Conservation (phyloP, 2,329 filamentous ascomycete species). For the Ascomycota sp. region DNA sequence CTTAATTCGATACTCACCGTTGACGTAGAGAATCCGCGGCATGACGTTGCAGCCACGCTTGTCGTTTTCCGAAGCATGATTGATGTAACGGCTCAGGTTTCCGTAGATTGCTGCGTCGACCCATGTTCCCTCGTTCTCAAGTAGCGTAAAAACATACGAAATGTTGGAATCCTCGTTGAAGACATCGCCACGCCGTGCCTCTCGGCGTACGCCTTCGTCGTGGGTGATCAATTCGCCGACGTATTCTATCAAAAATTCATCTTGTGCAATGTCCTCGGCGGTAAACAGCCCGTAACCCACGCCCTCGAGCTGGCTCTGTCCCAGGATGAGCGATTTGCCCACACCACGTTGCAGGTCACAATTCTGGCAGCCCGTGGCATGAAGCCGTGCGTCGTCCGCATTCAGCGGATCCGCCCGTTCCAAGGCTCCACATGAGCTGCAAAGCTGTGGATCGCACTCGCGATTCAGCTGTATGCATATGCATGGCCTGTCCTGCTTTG, state of each 20-base stretch:
- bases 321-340: slow-evolving; percentile 42
- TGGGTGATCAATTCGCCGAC: slow-evolving; percentile 53
- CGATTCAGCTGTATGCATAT: slow-evolving; percentile 50
- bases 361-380: slow-evolving; percentile 44
- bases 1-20: slow-evolving; percentile 54
- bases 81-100: slow-evolving; percentile 67
- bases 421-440: slow-evolving; percentile 43
- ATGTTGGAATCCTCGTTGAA: slow-evolving; percentile 37
- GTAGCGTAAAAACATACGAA: slow-evolving; percentile 40
- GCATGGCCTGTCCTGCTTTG: slow-evolving; percentile 36
- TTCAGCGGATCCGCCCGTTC: slow-evolving; percentile 49
- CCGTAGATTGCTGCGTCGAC: slow-evolving; percentile 57
- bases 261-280: slow-evolving; percentile 39
- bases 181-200: slow-evolving; percentile 34
- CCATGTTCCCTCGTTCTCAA: slow-evolving; percentile 38
- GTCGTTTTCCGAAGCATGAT: slow-evolving; percentile 38
- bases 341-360: slow-evolving; percentile 46
- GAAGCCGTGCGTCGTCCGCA: slow-evolving; percentile 32
- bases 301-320: slow-evolving; percentile 42
- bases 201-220: slow-evolving; percentile 45
- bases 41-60: slow-evolving; percentile 35
- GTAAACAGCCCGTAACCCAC: slow-evolving; percentile 58
- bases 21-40: slow-evolving; percentile 47
- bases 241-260: slow-evolving; percentile 64
- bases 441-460: slow-evolving; percentile 62